Conservation (phyloP, 176 grass and related monocot genomes). For the Thinopyrum elongatum region DNA sequence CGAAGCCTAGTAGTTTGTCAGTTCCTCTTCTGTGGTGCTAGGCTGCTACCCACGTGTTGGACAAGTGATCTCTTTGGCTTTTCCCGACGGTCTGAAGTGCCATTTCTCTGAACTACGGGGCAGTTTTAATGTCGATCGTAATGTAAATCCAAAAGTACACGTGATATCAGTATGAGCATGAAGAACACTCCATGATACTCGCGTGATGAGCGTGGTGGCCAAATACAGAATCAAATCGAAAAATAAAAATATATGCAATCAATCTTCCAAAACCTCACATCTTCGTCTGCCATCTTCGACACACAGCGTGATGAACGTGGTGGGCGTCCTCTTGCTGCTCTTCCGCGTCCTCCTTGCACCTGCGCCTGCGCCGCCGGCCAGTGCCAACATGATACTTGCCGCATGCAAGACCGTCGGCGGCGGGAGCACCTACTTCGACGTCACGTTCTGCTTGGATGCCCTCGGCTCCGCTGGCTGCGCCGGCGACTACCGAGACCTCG, state of each 20-base stretch:
- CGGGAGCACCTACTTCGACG: conserved; percentile 13
- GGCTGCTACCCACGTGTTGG: too few relatives aligned
- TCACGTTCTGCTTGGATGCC: conserved; percentile 13
- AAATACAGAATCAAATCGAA: not conserved
- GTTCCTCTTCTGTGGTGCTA: too few relatives aligned
- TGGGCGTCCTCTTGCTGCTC: not conserved
- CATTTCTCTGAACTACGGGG: not conserved
- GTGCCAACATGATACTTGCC: not conserved
- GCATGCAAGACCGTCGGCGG: conserved; percentile 33
- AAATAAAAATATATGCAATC: not conserved
- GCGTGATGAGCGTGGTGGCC: too few relatives aligned
- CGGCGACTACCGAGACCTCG: not conserved
- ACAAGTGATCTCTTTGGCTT: too few relatives aligned
- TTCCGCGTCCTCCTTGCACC: not conserved
- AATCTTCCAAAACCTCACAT: not conserved
- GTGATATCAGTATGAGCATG: too few relatives aligned
- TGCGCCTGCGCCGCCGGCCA: not conserved
- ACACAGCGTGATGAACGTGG: not conserved
- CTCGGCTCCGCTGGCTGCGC: conserved; percentile 14
- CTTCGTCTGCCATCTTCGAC: not conserved
- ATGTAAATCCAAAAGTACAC: not conserved
- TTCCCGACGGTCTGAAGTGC: not conserved
- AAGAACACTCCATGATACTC: not conserved
- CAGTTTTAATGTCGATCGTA: not conserved
- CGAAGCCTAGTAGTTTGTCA: too few relatives aligned